Base-by-base conservation (phyloP, 768 basidiomycete genomes). In the Trametes cubensis region DNA sequence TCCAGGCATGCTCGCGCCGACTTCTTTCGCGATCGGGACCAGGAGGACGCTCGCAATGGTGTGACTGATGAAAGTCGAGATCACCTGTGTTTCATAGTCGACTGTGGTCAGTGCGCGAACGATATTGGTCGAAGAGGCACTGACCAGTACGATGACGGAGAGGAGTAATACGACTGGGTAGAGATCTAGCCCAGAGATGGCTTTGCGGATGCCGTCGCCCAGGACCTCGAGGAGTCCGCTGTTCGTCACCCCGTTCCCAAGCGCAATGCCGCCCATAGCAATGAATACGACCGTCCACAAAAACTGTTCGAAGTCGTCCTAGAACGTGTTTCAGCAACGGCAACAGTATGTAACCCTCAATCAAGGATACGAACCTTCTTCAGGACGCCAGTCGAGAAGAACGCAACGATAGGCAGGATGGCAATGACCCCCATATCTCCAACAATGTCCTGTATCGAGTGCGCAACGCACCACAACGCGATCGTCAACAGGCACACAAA, bases 341-440 rank as follows among this genome's bases (percentile, higher is more conserved):
- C n/a, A 17, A 28, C 8, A 17, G 11, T n/a, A 52, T 13, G 45
- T 44, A 10, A 7, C 25, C 5, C 25, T 21, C 5, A 14, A 20
- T 26, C n/a, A 26, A 18, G 3, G 20, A 53, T 66, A 46, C 77
- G 30, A 61, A 92, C 94, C 89, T 98, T 98, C 69, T 94, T 94
- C 49, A 99, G 77, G 6, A 98, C 86, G 0, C 94, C 93, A 0
- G 94, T 92, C 6, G 91, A 90, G 74, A 98, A 99, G 79, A 99
- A 98, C 1, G 90, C 89, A 6, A 98, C 81, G 47, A 98, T 82
- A 0, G 96, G 97, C 47, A 99, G 81, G 66, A 98, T 86, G 2
- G 96, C 95, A 65, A 99, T 95, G 68, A 98, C 83, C 30, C 97
- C 97, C 95, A 98, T 99, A 73, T 98, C 95, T 1, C 97, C 97